A percentile compares a stretch with the other conserved stretches of the same genome.
These are phyloP conservation scores for Fusarium udum DNA, from an alignment of 2,329 filamentous ascomycete genomes.

Conservation along the genomic window DNA sequence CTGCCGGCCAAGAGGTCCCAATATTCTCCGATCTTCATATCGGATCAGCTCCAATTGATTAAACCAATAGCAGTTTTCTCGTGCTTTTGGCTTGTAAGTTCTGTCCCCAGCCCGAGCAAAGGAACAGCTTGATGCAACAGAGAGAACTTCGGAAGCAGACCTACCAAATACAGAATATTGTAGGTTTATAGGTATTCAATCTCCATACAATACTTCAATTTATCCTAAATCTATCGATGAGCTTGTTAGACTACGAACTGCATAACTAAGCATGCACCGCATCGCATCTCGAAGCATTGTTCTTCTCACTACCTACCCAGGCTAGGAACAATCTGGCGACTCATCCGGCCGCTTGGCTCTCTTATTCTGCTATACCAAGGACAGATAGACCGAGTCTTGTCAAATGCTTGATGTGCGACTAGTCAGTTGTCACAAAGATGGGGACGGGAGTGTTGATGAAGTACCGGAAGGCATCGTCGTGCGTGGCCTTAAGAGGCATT, in stretches of 20 bases:
- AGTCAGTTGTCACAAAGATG: not conserved
- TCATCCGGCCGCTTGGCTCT: too few relatives aligned
- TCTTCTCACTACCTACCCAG: not conserved
- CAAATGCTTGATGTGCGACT: not conserved
- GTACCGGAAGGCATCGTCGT: too few relatives aligned
- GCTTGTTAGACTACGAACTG: too few relatives aligned
- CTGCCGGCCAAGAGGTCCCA: not conserved
- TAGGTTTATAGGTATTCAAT: not conserved
- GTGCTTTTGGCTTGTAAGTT: not conserved
- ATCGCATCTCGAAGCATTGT: too few relatives aligned
- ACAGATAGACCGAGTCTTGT: fast-evolving
- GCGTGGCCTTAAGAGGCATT: too few relatives aligned
- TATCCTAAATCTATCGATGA: fast-evolving
- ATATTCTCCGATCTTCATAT: not conserved
- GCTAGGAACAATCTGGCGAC: not conserved
- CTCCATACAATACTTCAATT: not conserved
- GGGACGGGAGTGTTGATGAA: too few relatives aligned
- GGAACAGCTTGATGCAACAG: too few relatives aligned
- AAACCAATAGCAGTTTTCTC: fast-evolving
- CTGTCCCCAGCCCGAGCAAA: too few relatives aligned
- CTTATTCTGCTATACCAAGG: too few relatives aligned
- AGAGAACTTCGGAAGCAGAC: too few relatives aligned
- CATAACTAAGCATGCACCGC: not conserved
- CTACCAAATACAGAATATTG: not conserved
- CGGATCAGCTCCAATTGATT: not conserved